phyloP scores from a whole-genome alignment of 2,329 filamentous ascomycete genomes.

The Penicillium aurantiogriseum region DNA sequence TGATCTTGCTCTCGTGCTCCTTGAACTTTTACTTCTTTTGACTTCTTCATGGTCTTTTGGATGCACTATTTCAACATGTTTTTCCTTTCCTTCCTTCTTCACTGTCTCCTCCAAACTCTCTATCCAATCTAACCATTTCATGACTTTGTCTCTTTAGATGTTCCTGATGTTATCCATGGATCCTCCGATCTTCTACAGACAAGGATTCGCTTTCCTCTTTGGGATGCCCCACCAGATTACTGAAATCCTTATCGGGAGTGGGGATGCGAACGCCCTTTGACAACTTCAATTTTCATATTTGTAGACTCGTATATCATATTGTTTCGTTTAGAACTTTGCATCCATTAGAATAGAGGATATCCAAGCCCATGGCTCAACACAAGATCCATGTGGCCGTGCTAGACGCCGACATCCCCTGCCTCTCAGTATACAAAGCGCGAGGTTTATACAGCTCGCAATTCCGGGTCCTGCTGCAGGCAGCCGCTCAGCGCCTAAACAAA shows the following conservation, averaged over 20 bases:
- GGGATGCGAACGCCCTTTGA: conserved; percentile 15
- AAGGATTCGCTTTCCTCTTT: conserved; percentile 22
- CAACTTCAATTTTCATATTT: neutral
- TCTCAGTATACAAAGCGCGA: conserved; percentile 30
- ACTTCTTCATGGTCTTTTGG: neutral
- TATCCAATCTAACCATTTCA: too few species aligned
- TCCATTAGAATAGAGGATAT: neutral
- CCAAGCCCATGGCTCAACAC: conserved; percentile 14
- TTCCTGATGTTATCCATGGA: neutral
- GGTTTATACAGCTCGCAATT: conserved; percentile 41
- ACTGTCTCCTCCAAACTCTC: neutral
- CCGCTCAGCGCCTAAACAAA: conserved; percentile 29
- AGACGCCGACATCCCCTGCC: conserved; percentile 38
- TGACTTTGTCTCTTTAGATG: neutral
- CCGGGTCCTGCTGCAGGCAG: conserved; percentile 31
- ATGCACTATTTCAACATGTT: neutral
- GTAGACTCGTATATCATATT: neutral
- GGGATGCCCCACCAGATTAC: conserved; percentile 20
- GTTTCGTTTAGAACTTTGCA: neutral
- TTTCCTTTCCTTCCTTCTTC: neutral
- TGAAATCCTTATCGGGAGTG: conserved; percentile 21
- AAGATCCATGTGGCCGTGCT: conserved; percentile 37
- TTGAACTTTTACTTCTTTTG: too few species aligned
- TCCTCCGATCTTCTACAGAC: neutral
- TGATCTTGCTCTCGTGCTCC: neutral